Evolutionary conservation across 2,329 filamentous ascomycete species (phyloP), one percentile per base, ranked within the genome.

Genomic region (Clonostachys chloroleuca): DNA sequence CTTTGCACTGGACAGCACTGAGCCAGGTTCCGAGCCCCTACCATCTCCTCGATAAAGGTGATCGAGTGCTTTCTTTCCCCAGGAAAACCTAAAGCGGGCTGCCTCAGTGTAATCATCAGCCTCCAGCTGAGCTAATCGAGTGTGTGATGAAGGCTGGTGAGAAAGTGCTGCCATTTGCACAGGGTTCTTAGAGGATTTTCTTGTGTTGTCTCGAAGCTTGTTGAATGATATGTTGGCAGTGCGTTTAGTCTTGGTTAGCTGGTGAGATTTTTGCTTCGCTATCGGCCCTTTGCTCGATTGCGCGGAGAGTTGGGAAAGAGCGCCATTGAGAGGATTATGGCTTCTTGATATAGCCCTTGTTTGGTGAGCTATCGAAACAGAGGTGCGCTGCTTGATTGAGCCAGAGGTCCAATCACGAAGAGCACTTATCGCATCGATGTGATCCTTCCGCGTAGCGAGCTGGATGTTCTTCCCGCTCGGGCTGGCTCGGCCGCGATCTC

Each of bases 371-470:
- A 52, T 49, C 34, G 63, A 61, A 12, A 69, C 64, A 5, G 61
- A 59, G 33, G 49, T 49, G 30, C 67, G 68, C 42, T 73, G 75
- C 33, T 65, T 63, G 14, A 81, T 80, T 16, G 63, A 69, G 5
- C 78, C 79, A n/a, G 58, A 60, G 54, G 66, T 78, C 83, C 83
- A 86, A 45, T 75, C 66, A 36, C 69, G 64, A 18, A 86, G 61
- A 10, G 78, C 67, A 8, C 70, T 69, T 10, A 73, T 64, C 2
- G 73, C 81, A 57, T 85, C 82, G 16, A 80, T 52, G 49, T 83
- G 80, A 55, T 86, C 83, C 52, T 68, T 67, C n/a, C 80, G 74
- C 33, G 72, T 82, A 18, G 78, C 80, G n/a, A 86, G 66, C 47
- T 74, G 72, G 50, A 86, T 81, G n/a, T 67, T 60, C 56, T 86